These are phyloP conservation scores for Pythium brachiatum DNA, from an alignment of 352 stramenopile species.

Conservation along the genomic window DNA sequence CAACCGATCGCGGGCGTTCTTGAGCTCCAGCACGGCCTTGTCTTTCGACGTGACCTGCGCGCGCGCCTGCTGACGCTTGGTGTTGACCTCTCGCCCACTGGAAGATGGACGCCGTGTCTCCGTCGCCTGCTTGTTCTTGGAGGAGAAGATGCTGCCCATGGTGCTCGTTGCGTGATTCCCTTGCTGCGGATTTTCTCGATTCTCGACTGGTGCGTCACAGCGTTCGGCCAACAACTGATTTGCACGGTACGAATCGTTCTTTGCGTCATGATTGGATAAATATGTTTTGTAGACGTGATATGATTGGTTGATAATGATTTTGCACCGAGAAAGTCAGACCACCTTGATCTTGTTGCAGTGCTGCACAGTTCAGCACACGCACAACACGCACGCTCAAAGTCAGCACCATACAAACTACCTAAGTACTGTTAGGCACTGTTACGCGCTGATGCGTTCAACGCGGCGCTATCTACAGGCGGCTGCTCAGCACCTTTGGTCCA, in stretches of 20 bases:
- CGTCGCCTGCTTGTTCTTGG: conserved; percentile 47
- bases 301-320: not conserved
- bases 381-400: not conserved
- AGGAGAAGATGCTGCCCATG: conserved; percentile 51
- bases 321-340: not conserved
- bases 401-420: not conserved
- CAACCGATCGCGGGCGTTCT: conserved; percentile 86
- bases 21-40: conserved; percentile 86
- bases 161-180: not conserved
- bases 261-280: not conserved
- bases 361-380: not conserved
- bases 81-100: not conserved
- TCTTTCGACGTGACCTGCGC: conserved; percentile 84
- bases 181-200: not conserved
- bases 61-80: conserved; percentile 34
- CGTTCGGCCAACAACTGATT: too few relatives aligned
- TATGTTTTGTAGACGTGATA: not conserved
- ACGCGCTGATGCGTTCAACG: not conserved
- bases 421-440: not conserved
- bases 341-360: not conserved
- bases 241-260: conserved; percentile 3
- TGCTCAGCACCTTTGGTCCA: conserved; percentile 35
- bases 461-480: conserved; percentile 36
- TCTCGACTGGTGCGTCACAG: not conserved
- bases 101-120: conserved; percentile 3